Evolutionary conservation across 2,329 filamentous ascomycete species (phyloP).

Genomic region (Gyromitra esculenta): DNA sequence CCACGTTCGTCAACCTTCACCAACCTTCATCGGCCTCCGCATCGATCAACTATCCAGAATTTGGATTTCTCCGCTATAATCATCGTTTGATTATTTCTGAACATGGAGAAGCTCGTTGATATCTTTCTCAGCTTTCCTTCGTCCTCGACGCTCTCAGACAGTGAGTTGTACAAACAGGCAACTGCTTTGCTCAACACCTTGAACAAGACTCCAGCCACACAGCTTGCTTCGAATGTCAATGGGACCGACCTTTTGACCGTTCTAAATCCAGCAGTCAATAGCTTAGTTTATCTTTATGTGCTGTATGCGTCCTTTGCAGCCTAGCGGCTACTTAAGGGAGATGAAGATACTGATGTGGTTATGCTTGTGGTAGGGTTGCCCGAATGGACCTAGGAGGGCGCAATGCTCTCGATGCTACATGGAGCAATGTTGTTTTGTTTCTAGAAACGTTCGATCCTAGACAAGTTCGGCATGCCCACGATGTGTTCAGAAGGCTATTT

Average conservation of each 20-base stretch:
- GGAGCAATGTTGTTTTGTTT: constrained; percentile 40
- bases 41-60: constrained; percentile 38
- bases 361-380: constrained; percentile 42
- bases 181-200: constrained; percentile 53
- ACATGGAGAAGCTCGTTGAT: constrained; percentile 57
- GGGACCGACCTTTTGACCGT: constrained; percentile 56
- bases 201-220: constrained; percentile 54
- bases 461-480: constrained; percentile 67
- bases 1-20: constrained; percentile 45
- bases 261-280: constrained; percentile 56
- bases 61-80: constrained; percentile 19
- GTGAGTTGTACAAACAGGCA: constrained; percentile 56
- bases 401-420: constrained; percentile 44
- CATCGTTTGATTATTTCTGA: constrained; percentile 26
- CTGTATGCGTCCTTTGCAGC: constrained; percentile 53
- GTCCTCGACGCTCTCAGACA: constrained; percentile 53
- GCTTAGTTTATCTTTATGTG: constrained; percentile 56
- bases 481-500: constrained; percentile 63
- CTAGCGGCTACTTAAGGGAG: not conserved
- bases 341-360: constrained; percentile 30
- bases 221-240: constrained; percentile 53
- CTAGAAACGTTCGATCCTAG: constrained; percentile 64
- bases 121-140: constrained; percentile 55
- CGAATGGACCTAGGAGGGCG: constrained; percentile 50
- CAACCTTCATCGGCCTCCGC: constrained; percentile 18